Conservation (phyloP, 768 basidiomycete genomes). For the Leccinum sublutescens region DNA sequence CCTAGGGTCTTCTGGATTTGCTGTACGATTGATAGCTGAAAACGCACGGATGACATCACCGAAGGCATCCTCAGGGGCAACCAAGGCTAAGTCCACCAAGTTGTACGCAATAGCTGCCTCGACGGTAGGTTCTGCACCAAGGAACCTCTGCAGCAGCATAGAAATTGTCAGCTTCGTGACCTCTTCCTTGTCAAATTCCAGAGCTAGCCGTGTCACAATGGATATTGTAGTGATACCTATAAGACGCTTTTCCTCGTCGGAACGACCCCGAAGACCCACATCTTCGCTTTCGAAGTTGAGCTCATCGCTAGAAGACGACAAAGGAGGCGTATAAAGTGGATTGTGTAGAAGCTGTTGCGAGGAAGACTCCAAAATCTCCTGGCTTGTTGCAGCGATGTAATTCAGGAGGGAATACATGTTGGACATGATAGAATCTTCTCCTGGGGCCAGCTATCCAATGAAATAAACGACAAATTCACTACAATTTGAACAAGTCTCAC, state of each 20-base stretch:
- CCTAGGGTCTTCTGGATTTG: constrained; percentile 85
- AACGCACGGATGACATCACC: constrained; percentile 82
- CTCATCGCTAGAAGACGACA: constrained; percentile 41
- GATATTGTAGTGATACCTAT: constrained; percentile 91
- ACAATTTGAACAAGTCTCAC: constrained; percentile 36
- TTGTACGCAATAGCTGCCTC: constrained; percentile 93
- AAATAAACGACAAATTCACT: constrained; percentile 4
- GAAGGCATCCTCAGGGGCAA: constrained; percentile 74
- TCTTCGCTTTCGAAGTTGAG: constrained; percentile 58
- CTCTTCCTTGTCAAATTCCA: constrained; percentile 86
- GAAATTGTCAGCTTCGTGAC: constrained; percentile 87
- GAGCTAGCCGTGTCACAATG: constrained; percentile 81
- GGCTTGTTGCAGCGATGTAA: constrained; percentile 82
- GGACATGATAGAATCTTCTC: constrained; percentile 88
- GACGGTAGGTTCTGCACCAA: constrained; percentile 80
- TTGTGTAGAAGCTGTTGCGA: constrained; percentile 43
- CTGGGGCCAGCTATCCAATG: constrained; percentile 64
- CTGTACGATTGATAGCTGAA: constrained; percentile 78
- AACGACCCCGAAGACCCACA: constrained; percentile 59
- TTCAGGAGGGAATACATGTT: constrained; percentile 97
- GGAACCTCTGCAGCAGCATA: constrained; percentile 86
- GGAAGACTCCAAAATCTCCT: constrained; percentile 61
- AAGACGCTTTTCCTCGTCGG: constrained; percentile 81
- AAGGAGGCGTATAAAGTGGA: constrained; percentile 37
- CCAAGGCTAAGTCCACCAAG: constrained; percentile 83